Evolutionary conservation across 2,329 filamentous ascomycete genomes (phyloP), one percentile per base, ranked within the genome.

Genomic region (Lecanicillium sp.): DNA sequence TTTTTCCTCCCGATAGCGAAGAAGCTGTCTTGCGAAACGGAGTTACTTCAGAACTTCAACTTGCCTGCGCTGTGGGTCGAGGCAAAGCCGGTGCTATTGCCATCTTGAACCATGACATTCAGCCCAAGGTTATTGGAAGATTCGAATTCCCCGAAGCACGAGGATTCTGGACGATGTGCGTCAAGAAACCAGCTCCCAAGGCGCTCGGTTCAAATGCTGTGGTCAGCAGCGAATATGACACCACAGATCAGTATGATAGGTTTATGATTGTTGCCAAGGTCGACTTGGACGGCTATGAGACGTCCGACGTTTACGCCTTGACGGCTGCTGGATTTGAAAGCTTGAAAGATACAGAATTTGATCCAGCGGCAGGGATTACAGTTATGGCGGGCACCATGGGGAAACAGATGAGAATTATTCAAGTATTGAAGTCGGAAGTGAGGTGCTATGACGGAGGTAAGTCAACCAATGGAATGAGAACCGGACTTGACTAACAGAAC

Each of bases 371-470:
- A 53, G 93, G 90, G 21, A 80, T 84, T 26, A 96, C 93, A 0
- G 76, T 97, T 39, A 86, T 94, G 56, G 86, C 93, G 15, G 88
- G 87, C 14, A 86, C 85, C 0, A 80, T 98, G 65, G 86, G 86
- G n/a, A 79, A 80, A 44, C 82, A 87, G 51, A 87, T 79, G 61
- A 81, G 89, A 50, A 83, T 97, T 27, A 84, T 97, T 14, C 93
- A 97, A 61, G 84, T 95, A 2, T 74, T 95, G 45, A 86, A 84
- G 54, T 88, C 83, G 2, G 91, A 97, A 60, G 81, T 97, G 20
- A 79, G 91, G 51, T 91, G 86, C 52, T 98, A 96, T 58, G 90
- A 97, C 63, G 84, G 84, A 66, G 84, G 88, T 91, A 66, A 75
- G 83, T 74, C 37, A 39, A 47, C 29, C 29, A 8, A 5, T 33